These are phyloP conservation scores for Polyporus tsugae DNA, from an alignment of 1,284 basidiomycete species.

Conservation along the genomic window DNA sequence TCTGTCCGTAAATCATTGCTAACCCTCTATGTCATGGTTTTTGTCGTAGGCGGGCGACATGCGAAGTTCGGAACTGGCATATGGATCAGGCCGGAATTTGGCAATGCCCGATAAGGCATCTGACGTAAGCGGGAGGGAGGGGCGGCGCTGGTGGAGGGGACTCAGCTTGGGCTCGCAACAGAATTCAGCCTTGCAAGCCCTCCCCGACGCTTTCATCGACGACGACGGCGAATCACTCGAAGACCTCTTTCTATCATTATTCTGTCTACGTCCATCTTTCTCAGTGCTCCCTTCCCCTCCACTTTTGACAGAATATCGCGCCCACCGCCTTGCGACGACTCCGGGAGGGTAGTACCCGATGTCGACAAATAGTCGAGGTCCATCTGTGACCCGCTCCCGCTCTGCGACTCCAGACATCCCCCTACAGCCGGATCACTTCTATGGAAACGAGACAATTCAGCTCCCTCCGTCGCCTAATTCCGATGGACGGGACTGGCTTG, in stretches of 20 bases:
- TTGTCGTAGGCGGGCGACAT: not conserved
- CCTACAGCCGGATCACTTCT: constrained; percentile 85
- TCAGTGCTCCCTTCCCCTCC: not conserved
- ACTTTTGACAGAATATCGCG: not conserved
- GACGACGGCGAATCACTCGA: not conserved
- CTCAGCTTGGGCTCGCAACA: constrained; percentile 10
- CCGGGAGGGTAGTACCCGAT: constrained; percentile 22
- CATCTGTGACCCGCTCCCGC: constrained; percentile 62
- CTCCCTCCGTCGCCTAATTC: constrained; percentile 65
- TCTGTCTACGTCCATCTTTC: not conserved
- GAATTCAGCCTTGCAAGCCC: constrained; percentile 9
- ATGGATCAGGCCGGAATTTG: not conserved
- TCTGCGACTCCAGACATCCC: constrained; percentile 58
- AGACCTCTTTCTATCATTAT: constrained; percentile 17
- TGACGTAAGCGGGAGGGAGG: constrained; percentile 6
- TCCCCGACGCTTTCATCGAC: constrained; percentile 6
- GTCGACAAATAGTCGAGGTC: constrained; percentile 43
- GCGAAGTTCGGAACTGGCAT: not conserved
- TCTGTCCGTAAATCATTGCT: not conserved
- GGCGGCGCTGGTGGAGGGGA: not conserved
- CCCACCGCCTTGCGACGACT: not conserved
- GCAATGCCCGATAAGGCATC: constrained; percentile 4
- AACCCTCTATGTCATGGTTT: not conserved
- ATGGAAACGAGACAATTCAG: constrained; percentile 61
- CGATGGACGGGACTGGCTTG: constrained; percentile 68